These are phyloP conservation scores for Cryomyces minteri DNA, from an alignment of 495 filamentous ascomycete species.

Conservation along the genomic window DNA sequence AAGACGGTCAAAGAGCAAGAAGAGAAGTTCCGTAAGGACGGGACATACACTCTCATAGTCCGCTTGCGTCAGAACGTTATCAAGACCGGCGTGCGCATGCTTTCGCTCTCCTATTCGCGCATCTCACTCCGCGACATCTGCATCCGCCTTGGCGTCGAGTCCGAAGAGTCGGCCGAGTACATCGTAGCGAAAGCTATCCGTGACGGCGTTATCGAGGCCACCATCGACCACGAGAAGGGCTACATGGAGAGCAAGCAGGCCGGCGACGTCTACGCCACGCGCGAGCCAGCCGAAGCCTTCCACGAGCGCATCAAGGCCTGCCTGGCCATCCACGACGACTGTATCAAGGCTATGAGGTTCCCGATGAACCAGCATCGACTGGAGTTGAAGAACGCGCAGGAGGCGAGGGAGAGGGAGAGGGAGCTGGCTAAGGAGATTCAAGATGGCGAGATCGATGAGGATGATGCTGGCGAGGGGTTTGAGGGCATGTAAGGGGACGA, in stretches of 20 bases:
- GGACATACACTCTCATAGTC: conserved; percentile 87
- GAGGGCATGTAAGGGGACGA: conserved; percentile 82
- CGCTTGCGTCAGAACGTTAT: conserved; percentile 95
- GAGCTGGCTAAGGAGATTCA: conserved; percentile 98
- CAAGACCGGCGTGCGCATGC: conserved; percentile 98
- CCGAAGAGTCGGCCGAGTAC: conserved; percentile 93
- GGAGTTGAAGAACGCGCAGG: conserved; percentile 93
- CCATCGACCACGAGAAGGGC: conserved; percentile 79
- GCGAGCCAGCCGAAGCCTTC: conserved; percentile 91
- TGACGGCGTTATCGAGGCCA: conserved; percentile 94
- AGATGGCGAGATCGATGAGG: conserved; percentile 92
- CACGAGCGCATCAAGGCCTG: conserved; percentile 89
- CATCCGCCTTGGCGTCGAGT: conserved; percentile 73
- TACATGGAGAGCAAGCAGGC: conserved; percentile 98
- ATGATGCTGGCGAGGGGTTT: conserved; percentile 91
- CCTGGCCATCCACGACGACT: conserved; percentile 83
- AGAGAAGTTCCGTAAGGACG: conserved; percentile 74
- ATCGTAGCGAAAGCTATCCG: conserved; percentile 98
- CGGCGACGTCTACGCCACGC: conserved; percentile 85
- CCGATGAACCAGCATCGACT: conserved; percentile 98
- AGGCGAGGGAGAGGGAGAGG: conserved; percentile 85
- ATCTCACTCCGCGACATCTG: conserved; percentile 98
- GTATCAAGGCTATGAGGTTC: conserved; percentile 98
- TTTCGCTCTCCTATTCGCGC: conserved; percentile 90
- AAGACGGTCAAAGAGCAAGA: conserved; percentile 62